These are phyloP conservation scores for Chaetomium tenue DNA, from an alignment of 495 filamentous ascomycete species.

Conservation along the genomic window DNA sequence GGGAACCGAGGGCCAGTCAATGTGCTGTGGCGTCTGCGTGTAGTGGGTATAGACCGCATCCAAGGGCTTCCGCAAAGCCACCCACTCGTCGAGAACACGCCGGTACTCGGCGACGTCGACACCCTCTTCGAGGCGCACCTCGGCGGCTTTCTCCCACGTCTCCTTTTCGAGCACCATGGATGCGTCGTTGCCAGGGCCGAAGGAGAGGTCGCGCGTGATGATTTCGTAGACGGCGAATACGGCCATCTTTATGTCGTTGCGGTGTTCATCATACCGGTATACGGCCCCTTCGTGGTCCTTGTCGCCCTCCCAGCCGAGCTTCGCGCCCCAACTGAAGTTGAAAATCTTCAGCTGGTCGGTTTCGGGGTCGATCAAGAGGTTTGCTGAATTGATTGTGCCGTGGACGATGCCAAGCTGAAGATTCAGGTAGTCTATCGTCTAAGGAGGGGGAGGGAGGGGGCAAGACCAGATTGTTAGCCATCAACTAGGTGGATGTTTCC, in stretches of 20 bases:
- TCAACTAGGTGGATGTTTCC: background rate
- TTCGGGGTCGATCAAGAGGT: slow-evolving; percentile 20
- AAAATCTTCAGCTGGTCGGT: slow-evolving; percentile 17
- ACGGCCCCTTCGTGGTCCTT: background rate
- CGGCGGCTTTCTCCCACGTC: slow-evolving; percentile 13
- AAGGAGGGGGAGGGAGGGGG: background rate
- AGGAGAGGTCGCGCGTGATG: slow-evolving; percentile 16
- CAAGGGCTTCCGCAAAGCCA: background rate
- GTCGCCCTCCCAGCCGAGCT: slow-evolving; percentile 19
- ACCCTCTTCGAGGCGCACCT: slow-evolving; percentile 14
- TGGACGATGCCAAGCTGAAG: slow-evolving; percentile 18
- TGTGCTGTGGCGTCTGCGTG: slow-evolving; percentile 1
- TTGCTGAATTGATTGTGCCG: slow-evolving; percentile 11
- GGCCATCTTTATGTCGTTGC: slow-evolving; percentile 18
- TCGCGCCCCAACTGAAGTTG: slow-evolving; percentile 19
- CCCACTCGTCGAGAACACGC: slow-evolving; percentile 10
- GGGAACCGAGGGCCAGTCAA: slow-evolving; percentile 4
- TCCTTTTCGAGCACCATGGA: slow-evolving; percentile 1
- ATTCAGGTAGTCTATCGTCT: slow-evolving; percentile 25
- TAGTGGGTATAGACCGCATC: background rate
- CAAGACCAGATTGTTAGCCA: background rate
- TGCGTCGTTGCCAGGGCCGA: slow-evolving; percentile 1
- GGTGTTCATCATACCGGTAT: slow-evolving; percentile 2
- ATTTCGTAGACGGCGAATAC: slow-evolving; percentile 20
- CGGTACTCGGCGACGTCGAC: slow-evolving; percentile 15